Evolutionary conservation across 257 asterid genomes (phyloP).

Genomic region (Gardenia jasminoides): DNA sequence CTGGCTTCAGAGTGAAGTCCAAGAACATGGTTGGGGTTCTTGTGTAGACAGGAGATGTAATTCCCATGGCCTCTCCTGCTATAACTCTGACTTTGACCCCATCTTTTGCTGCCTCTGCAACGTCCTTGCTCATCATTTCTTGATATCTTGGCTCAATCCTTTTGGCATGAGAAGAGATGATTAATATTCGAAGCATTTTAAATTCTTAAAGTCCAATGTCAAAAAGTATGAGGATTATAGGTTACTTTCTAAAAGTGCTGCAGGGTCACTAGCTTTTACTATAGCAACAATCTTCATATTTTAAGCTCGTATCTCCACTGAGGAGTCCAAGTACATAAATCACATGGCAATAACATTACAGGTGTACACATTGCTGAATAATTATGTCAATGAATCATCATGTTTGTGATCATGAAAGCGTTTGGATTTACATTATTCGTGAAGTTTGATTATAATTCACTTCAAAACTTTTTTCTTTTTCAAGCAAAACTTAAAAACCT

Average conservation of each 20-base stretch:
- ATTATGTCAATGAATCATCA: not conserved
- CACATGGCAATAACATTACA: not conserved
- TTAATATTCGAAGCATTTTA: not conserved
- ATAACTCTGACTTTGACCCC: slow-evolving; percentile 67
- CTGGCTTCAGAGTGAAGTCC: slow-evolving; percentile 74
- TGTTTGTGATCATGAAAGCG: not conserved
- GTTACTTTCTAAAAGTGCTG: slow-evolving; percentile 9
- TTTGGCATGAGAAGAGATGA: not conserved
- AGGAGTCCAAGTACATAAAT: not conserved
- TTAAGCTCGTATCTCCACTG: not conserved
- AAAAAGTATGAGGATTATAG: not conserved
- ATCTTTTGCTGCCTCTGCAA: slow-evolving; percentile 55
- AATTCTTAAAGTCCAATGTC: slow-evolving; percentile 3
- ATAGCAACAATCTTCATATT: not conserved
- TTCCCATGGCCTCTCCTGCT: slow-evolving; percentile 80
- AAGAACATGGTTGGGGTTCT: slow-evolving; percentile 84
- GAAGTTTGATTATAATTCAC: not conserved
- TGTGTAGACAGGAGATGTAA: slow-evolving; percentile 60
- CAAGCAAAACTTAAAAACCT: not conserved
- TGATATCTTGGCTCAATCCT: slow-evolving; percentile 89
- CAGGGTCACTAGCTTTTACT: slow-evolving; percentile 2
- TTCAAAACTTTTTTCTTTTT: not conserved
- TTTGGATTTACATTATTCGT: not conserved
- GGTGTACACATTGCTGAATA: not conserved
- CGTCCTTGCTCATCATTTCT: slow-evolving; percentile 63